Base-by-base conservation (phyloP, 768 basidiomycete genomes). In the Flagelloscypha sp. region DNA sequence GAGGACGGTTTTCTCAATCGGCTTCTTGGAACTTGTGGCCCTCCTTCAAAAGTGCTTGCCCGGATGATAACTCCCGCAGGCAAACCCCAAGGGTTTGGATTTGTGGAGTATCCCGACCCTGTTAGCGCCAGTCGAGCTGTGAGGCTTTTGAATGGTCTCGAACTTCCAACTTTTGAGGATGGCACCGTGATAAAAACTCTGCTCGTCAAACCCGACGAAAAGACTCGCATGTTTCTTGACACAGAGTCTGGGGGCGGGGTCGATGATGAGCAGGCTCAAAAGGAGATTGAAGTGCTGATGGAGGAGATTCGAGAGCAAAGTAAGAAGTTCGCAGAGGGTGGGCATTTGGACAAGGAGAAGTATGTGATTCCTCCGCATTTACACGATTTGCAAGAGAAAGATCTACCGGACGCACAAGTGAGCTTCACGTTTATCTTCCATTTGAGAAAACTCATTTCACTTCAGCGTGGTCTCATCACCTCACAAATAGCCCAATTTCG, bases 401-500 rank as follows among this genome's bases (percentile, higher is more conserved):
- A 99, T 53, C 74, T 99, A 27, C 94, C 95, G 16, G 95, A 99
- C 62, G 87, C 87, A 0, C 77, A 74, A 43, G n/a, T n/a, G n/a
- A n/a, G n/a, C n/a, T n/a, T n/a, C n/a, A n/a, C n/a, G n/a, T n/a
- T n/a, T n/a, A n/a, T n/a, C n/a, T n/a, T n/a, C n/a, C n/a, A n/a
- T n/a, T n/a, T n/a, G n/a, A n/a, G n/a, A n/a, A n/a, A n/a, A n/a
- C n/a, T n/a, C n/a, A n/a, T n/a, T n/a, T n/a, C n/a, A n/a, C n/a
- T n/a, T n/a, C 67, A 76, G 48, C 83, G 94, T 23, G 89, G 85
- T 5, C 79, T 92, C 36, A 92, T 98, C 42, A 86, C 97, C 43
- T 88, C 86, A 20, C 92, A 97, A 54, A 99, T 99, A 42, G 90
- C 92, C 0, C 82, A 89, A 48, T 99, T 99, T 59, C 76, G 95